Conservation (phyloP, 441 rosid species). For the Corymbia citriodora region DNA sequence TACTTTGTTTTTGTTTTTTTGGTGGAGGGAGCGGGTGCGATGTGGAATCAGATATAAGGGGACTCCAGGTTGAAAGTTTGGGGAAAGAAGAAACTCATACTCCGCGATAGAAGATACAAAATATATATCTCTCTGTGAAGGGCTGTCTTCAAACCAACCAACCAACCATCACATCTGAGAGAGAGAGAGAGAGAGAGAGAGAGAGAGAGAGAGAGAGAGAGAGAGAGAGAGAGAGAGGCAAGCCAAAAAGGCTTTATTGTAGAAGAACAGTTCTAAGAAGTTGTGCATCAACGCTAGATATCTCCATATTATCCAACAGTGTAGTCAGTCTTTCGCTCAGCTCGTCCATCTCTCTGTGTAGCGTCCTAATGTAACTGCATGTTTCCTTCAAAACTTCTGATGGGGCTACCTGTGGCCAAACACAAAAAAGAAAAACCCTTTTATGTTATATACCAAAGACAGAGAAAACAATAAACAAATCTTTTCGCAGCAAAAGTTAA, state of each 20-base stretch:
- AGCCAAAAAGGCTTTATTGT: background rate
- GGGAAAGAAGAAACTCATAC: background rate
- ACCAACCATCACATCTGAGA: background rate
- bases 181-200: background rate
- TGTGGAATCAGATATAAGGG: background rate
- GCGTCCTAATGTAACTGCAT: slow-evolving; percentile 37
- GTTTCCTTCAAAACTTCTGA: slow-evolving; percentile 32
- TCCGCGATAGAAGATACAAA: background rate
- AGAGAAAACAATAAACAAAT: background rate
- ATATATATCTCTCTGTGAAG: background rate
- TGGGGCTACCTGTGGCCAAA: slow-evolving; percentile 20
- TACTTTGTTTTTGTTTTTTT: background rate
- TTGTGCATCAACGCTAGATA: slow-evolving; percentile 18
- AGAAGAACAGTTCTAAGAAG: slow-evolving; percentile 17
- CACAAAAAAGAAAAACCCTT: background rate
- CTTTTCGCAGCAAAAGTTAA: background rate
- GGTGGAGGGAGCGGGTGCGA: background rate
- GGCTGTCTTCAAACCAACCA: background rate
- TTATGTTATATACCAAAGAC: background rate
- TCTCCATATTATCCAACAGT: slow-evolving; percentile 21
- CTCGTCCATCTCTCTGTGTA: slow-evolving; percentile 37
- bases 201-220: no score
- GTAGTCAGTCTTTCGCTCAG: slow-evolving; percentile 38
- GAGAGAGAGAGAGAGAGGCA: background rate
- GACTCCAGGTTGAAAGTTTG: background rate